phyloP scores from a whole-genome alignment of 768 basidiomycete species.

The Xanthoconium purpureum region DNA sequence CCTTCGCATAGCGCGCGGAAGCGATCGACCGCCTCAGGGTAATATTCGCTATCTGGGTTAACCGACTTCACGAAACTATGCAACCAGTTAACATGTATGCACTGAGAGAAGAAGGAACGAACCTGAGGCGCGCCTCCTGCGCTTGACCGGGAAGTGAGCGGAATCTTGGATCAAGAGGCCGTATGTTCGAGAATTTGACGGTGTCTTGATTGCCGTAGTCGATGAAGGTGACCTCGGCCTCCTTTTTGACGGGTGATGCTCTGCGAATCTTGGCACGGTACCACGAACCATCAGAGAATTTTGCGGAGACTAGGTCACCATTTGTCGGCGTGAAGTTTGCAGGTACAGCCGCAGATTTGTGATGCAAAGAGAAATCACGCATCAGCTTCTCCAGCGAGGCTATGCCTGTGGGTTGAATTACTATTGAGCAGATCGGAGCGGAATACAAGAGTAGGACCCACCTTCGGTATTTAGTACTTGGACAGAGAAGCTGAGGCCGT shows the following conservation, averaged over 20 bases:
- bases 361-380: constrained; percentile 87
- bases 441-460: constrained; percentile 28
- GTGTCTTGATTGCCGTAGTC: constrained; percentile 95
- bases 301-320: constrained; percentile 91
- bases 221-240: constrained; percentile 93
- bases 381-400: constrained; percentile 91
- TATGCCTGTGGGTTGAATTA: constrained; percentile 55
- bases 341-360: constrained; percentile 61
- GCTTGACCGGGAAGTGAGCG: constrained; percentile 89
- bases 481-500: constrained; percentile 84
- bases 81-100: constrained; percentile 1
- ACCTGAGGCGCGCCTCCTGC: constrained; percentile 90
- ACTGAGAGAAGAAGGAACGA: constrained; percentile 1
- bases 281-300: constrained; percentile 93
- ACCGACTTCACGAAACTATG: constrained; percentile 83
- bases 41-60: constrained; percentile 81
- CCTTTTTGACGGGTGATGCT: constrained; percentile 83
- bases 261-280: constrained; percentile 92
- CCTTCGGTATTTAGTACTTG: constrained; percentile 92
- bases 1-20: constrained; percentile 87
- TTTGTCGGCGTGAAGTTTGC: constrained; percentile 75
- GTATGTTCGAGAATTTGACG: constrained; percentile 74
- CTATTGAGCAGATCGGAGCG: background rate
- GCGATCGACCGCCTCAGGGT: constrained; percentile 76
- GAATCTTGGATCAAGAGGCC: constrained; percentile 90